These are phyloP conservation scores for Macrophomina phaseolina DNA, from an alignment of 2,329 filamentous ascomycete genomes.

Conservation along the genomic window DNA sequence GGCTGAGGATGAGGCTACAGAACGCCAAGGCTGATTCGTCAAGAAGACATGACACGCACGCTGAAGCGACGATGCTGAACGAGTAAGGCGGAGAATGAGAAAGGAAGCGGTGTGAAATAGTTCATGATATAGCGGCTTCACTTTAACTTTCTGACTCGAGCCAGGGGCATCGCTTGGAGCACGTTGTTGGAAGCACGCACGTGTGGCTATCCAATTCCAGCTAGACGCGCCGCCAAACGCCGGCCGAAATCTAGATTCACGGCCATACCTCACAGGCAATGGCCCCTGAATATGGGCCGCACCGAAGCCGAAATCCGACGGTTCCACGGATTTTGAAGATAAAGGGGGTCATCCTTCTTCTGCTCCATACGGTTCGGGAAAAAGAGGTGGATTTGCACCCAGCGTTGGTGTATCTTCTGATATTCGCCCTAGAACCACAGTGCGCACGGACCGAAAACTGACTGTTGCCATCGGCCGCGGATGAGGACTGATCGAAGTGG, in stretches of 20 bases:
- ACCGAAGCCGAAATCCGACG: not conserved
- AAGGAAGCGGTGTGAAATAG: conserved; percentile 3
- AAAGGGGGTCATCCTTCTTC: not conserved
- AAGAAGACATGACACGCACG: not conserved
- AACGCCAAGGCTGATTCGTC: conserved; percentile 2
- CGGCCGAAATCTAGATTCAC: conserved; percentile 14
- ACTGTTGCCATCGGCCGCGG: not conserved
- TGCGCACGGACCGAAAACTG: not conserved
- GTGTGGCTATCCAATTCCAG: conserved; percentile 9
- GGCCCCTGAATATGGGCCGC: not conserved
- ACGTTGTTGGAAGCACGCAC: conserved; percentile 11
- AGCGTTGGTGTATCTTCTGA: not conserved
- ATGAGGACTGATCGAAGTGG: too few relatives aligned
- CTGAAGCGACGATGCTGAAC: not conserved
- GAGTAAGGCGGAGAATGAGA: not conserved
- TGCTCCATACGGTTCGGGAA: not conserved
- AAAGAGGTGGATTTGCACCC: not conserved
- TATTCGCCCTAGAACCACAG: not conserved
- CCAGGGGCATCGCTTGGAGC: conserved; percentile 11
- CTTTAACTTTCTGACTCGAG: conserved; percentile 4
- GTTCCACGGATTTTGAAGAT: not conserved
- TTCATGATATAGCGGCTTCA: not conserved
- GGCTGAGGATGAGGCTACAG: not conserved
- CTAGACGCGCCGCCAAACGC: not conserved
- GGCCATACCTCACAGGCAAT: not conserved